phyloP scores from a whole-genome alignment of 805 yeast genomes.

The Hemisphaericaspora nanyangensis region DNA sequence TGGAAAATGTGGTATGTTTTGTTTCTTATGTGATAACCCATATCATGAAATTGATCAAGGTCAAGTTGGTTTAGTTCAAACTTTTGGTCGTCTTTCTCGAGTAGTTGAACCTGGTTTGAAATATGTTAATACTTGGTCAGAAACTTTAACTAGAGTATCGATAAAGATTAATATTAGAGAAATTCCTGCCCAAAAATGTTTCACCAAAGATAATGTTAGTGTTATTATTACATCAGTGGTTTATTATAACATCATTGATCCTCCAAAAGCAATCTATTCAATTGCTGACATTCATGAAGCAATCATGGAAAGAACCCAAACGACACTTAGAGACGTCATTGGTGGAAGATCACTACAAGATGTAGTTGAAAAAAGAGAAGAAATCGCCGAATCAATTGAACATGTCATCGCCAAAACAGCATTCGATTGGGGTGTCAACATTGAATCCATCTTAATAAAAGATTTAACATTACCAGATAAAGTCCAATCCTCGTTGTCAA shows the following conservation, averaged over 20 bases:
- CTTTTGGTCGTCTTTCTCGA: slow-evolving; percentile 61
- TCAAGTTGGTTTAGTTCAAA: slow-evolving; percentile 62
- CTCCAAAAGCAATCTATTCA: slow-evolving; percentile 61
- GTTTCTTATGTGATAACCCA: slow-evolving; percentile 59
- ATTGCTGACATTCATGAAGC: slow-evolving; percentile 53
- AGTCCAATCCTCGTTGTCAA: slow-evolving; percentile 59
- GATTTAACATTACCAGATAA: slow-evolving; percentile 54
- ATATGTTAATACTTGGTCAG: slow-evolving; percentile 65
- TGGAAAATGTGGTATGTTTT: slow-evolving; percentile 54
- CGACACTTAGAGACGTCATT: slow-evolving; percentile 67
- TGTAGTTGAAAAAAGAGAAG: slow-evolving; percentile 69
- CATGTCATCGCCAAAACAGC: slow-evolving; percentile 60
- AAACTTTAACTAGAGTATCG: slow-evolving; percentile 47
- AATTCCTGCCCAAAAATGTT: slow-evolving; percentile 63
- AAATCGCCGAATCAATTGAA: slow-evolving; percentile 62
- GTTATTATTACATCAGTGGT: slow-evolving; percentile 62
- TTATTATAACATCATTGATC: slow-evolving; percentile 63
- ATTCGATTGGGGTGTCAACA: slow-evolving; percentile 64
- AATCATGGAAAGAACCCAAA: slow-evolving; percentile 63
- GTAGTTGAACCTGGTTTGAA: slow-evolving; percentile 68
- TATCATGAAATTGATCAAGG: slow-evolving; percentile 62
- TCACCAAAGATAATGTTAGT: slow-evolving; percentile 68
- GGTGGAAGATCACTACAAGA: slow-evolving; percentile 66
- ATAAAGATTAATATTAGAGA: slow-evolving; percentile 59
- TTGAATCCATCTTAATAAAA: slow-evolving; percentile 65